phyloP scores from a whole-genome alignment of 2,329 filamentous ascomycete genomes.

The Calonectria leucothoes region DNA sequence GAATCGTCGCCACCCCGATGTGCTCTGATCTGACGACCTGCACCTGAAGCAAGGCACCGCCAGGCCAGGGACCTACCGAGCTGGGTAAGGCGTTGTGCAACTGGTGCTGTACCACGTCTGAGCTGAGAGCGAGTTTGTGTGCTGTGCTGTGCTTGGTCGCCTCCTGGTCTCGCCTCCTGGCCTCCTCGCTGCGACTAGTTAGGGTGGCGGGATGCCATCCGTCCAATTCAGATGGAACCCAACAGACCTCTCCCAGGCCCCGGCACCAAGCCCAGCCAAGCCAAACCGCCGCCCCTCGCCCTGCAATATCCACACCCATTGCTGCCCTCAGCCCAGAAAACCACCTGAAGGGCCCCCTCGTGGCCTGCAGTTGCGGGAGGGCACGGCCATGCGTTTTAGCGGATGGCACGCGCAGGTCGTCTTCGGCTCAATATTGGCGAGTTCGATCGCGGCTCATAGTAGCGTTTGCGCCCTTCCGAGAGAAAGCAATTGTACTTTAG shows the following conservation, averaged over 20 bases:
- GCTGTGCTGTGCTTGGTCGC: slow-evolving; percentile 12
- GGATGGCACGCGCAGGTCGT: slow-evolving; percentile 32
- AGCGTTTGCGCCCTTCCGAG: slow-evolving; percentile 5
- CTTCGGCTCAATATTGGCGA: slow-evolving; percentile 32
- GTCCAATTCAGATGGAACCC: slow-evolving; percentile 14
- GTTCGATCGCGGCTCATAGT: slow-evolving; percentile 3
- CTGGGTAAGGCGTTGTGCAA: slow-evolving; percentile 20
- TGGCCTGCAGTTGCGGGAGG: slow-evolving; percentile 6
- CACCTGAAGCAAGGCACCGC: slow-evolving; percentile 25
- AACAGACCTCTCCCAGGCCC: background rate
- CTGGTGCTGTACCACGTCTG: slow-evolving; percentile 12
- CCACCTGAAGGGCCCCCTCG: background rate
- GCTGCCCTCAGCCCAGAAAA: background rate
- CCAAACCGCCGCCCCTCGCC: background rate
- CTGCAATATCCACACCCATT: slow-evolving; percentile 3
- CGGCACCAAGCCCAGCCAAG: background rate
- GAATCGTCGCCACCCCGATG: background rate
- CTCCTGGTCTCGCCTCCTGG: background rate
- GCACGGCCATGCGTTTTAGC: slow-evolving; percentile 23
- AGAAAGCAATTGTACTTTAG: slow-evolving; percentile 6
- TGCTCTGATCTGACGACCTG: slow-evolving; percentile 14
- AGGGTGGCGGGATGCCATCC: background rate
- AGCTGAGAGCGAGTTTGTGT: slow-evolving; percentile 18
- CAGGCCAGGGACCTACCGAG: slow-evolving; percentile 11
- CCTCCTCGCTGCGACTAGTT: background rate